A percentile compares a stretch with the other conserved stretches of the same genome.
These are phyloP conservation scores for Hypoxylon sp. DNA, from an alignment of 2,329 filamentous ascomycete species.

Conservation along the genomic window DNA sequence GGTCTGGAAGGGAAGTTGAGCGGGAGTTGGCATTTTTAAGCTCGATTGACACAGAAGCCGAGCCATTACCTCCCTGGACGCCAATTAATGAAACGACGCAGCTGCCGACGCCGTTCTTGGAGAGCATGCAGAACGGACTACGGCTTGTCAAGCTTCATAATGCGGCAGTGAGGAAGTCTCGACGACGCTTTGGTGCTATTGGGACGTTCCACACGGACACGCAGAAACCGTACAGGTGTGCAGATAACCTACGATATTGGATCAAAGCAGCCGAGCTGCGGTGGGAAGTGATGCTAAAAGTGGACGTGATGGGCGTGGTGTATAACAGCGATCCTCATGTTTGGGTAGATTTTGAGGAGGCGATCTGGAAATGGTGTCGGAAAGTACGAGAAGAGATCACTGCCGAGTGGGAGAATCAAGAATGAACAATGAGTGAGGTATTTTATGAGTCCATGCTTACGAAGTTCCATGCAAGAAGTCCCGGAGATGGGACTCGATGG, in stretches of 20 bases:
- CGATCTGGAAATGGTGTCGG: constrained; percentile 85
- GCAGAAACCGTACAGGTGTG: constrained; percentile 91
- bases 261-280: constrained; percentile 94
- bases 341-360: constrained; percentile 87
- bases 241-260: constrained; percentile 96
- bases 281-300: constrained; percentile 87
- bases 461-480: constrained; percentile 24
- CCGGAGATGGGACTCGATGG: constrained; percentile 17
- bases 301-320: constrained; percentile 90
- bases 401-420: constrained; percentile 67
- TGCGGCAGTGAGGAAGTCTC: constrained; percentile 85
- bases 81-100: constrained; percentile 65
- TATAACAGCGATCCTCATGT: constrained; percentile 77
- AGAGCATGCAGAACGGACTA: constrained; percentile 81
- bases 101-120: constrained; percentile 81
- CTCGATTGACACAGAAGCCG: constrained; percentile 76
- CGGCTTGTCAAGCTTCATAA: constrained; percentile 92
- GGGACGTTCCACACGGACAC: constrained; percentile 93
- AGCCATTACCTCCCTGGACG: constrained; percentile 77
- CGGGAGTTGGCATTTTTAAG: constrained; percentile 86
- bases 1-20: constrained; percentile 80
- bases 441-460: constrained; percentile 34
- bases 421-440: constrained; percentile 17
- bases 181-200: constrained; percentile 89
- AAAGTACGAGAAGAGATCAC: constrained; percentile 87